These are phyloP conservation scores for Daldinia concentrica DNA, from an alignment of 495 filamentous ascomycete species.

Conservation along the genomic window DNA sequence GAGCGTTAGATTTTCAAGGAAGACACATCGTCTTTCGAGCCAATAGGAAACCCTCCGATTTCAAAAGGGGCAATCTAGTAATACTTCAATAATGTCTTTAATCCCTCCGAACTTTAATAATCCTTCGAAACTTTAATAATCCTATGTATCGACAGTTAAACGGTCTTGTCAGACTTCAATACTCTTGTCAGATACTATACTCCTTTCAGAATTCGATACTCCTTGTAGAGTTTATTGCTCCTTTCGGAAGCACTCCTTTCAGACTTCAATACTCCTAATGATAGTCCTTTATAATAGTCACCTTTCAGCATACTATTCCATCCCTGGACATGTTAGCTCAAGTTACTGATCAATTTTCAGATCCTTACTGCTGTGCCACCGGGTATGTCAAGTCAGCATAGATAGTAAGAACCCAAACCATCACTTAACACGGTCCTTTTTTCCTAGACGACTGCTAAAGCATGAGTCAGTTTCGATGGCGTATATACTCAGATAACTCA, in stretches of 20 bases:
- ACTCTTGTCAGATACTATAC: no score
- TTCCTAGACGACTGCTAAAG: not conserved
- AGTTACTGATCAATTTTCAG: not conserved
- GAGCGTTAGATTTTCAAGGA: not conserved
- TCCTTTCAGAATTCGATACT: not conserved
- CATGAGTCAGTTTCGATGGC: not conserved
- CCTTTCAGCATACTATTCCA: not conserved
- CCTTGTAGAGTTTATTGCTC: not conserved
- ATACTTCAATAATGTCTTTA: not conserved
- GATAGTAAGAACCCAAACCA: not conserved
- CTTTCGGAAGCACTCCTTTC: slow-evolving; percentile 1
- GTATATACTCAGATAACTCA: not conserved
- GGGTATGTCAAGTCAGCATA: not conserved
- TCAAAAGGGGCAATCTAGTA: not conserved
- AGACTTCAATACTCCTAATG: not conserved
- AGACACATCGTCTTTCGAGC: not conserved
- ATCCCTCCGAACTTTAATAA: slow-evolving; percentile 3
- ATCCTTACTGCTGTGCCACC: not conserved
- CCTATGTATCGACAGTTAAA: not conserved
- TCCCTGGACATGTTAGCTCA: not conserved
- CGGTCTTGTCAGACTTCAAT: not conserved
- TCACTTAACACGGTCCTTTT: not conserved
- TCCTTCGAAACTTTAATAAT: slow-evolving; percentile 1
- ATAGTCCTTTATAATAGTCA: not conserved
- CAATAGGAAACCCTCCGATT: slow-evolving; percentile 3